Percentiles rank a stretch among this genome's conserved stretches.
Conservation (phyloP, 192 early-diverging fungal genomes). For the Rhizophlyctis rosea region DNA sequence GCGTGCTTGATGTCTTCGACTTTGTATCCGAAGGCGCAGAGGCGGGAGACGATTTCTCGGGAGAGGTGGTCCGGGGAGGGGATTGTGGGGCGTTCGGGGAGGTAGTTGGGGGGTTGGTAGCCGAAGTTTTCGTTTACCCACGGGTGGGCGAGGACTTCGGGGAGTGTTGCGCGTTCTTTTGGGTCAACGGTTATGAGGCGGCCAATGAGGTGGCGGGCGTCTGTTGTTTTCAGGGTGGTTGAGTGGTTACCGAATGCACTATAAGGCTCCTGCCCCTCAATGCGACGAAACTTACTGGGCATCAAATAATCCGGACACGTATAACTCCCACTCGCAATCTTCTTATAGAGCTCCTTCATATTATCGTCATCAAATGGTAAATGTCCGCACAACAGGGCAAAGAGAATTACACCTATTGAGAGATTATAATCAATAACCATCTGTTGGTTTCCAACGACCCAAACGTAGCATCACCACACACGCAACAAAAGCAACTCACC, state of each 20-base stretch:
- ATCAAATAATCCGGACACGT: constrained; percentile 55
- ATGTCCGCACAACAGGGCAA: constrained; percentile 80
- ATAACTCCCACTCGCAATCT: constrained; percentile 70
- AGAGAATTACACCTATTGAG: constrained; percentile 72
- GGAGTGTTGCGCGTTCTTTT: constrained; percentile 60
- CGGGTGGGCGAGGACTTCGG: constrained; percentile 65
- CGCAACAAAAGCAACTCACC: constrained; percentile 30
- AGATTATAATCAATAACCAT: too few relatives aligned
- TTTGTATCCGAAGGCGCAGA: constrained; percentile 47
- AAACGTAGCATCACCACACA: too few relatives aligned
- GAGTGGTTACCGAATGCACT: constrained; percentile 71
- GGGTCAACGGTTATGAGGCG: constrained; percentile 74
- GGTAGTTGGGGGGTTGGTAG: constrained; percentile 58
- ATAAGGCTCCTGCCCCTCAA: constrained; percentile 56
- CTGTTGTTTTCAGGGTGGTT: constrained; percentile 67
- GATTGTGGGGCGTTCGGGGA: constrained; percentile 48
- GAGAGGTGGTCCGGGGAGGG: constrained; percentile 15
- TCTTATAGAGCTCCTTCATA: constrained; percentile 78
- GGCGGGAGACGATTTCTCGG: constrained; percentile 40
- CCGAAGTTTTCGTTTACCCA: constrained; percentile 79
- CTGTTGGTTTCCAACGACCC: too few relatives aligned
- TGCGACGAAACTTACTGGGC: constrained; percentile 31
- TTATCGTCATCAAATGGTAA: constrained; percentile 85
- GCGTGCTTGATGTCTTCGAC: constrained; percentile 36
- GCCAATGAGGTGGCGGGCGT: constrained; percentile 57